Base-by-base conservation (phyloP, 768 basidiomycete species). In the Tulasnella sp. region DNA sequence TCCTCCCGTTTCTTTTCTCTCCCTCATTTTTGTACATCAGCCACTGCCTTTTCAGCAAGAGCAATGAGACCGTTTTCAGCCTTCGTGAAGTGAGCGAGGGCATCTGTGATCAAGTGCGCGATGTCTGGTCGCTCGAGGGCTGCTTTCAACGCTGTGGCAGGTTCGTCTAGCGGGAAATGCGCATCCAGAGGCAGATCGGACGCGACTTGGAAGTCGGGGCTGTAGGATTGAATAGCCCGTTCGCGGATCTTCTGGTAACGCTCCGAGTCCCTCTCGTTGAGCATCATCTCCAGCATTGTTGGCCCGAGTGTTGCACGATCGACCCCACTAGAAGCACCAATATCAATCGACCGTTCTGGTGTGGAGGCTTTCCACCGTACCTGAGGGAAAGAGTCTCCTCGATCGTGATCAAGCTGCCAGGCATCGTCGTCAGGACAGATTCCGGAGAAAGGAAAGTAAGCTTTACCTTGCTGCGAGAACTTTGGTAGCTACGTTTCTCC, bases 401-500 rank as follows among this genome's bases (percentile, higher is more conserved):
- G 37, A 73, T 44, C 5, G 75, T 77, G 29, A 76, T 64, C 29
- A 76, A 62, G 34, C 75, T 75, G 59, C 14, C 44, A 37, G 69
- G 52, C 2, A 9, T 7, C 6, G 69, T 47, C 22, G 17, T 41
- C 40, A 35, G 5, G 44, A 34, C 5, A 22, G 40, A 32, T 26
- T 14, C 1, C 4, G 4, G 34, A 16, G 9, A 37, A 37, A 12
- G 9, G 34, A 37, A 12, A 22, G 64, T 14, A 12, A 37, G 41
- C 29, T 71, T 16, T 5, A 77, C 75, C 76, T 76, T 1, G 77
- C 77, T 16, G 75, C 76, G 39, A 76, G 59, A 2, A 77, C 72
- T 42, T 76, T 40, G 16, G 76, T 77, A 35, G 62, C 72, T n/a
- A 66, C 29, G 1, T 62, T 64, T 36, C 62, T 62, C 19, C 44